These are phyloP conservation scores for Fusarium fracticaudum DNA, from an alignment of 2,329 filamentous ascomycete species.

Conservation along the genomic window DNA sequence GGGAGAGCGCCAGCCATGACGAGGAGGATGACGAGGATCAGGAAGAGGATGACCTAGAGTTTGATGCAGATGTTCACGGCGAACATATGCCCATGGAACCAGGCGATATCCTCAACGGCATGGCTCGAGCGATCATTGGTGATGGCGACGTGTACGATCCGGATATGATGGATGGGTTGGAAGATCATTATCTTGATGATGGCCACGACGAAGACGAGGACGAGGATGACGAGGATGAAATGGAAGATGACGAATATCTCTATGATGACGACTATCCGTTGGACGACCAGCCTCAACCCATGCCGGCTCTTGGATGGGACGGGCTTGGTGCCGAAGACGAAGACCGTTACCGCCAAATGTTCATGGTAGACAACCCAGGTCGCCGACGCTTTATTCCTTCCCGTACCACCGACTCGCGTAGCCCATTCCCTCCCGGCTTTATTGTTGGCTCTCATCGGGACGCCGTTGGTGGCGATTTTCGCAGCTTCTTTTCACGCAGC, in stretches of 20 bases:
- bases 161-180: constrained; percentile 61
- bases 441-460: constrained; percentile 66
- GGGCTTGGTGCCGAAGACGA: constrained; percentile 62
- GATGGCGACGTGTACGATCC: constrained; percentile 63
- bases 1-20: constrained; percentile 66
- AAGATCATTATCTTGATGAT: constrained; percentile 64
- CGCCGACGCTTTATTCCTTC: constrained; percentile 46
- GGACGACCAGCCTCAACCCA: constrained; percentile 56
- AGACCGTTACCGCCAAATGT: constrained; percentile 57
- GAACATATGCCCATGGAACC: constrained; percentile 59
- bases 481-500: constrained; percentile 60
- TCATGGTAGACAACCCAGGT: constrained; percentile 62
- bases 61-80: constrained; percentile 65
- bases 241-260: constrained; percentile 73
- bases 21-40: constrained; percentile 64
- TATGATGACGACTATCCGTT: constrained; percentile 68
- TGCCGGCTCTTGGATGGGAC: constrained; percentile 67
- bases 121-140: constrained; percentile 65
- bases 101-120: constrained; percentile 59
- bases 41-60: constrained; percentile 64
- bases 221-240: constrained; percentile 74
- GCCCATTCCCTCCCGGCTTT: constrained; percentile 67
- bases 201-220: constrained; percentile 68
- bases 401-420: constrained; percentile 56
- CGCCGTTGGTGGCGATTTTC: constrained; percentile 59